Conservation (phyloP, 2,329 filamentous ascomycete genomes). For the Myriosclerotinia curreyana region DNA sequence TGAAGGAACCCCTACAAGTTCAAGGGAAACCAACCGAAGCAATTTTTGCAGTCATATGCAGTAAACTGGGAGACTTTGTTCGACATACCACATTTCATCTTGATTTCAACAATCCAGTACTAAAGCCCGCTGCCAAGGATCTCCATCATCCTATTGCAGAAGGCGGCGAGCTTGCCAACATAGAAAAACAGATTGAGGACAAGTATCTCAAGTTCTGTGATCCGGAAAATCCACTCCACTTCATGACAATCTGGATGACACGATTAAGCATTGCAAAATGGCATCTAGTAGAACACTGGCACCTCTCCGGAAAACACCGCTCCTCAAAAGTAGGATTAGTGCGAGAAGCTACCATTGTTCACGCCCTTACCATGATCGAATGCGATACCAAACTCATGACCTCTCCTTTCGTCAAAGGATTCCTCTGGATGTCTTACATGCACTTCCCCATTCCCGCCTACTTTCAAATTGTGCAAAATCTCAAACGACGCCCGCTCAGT, state of each 20-base stretch:
- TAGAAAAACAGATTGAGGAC: constrained; percentile 44
- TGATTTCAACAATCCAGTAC: constrained; percentile 28
- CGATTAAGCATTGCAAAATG: constrained; percentile 34
- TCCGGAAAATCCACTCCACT: constrained; percentile 42
- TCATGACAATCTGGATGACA: constrained; percentile 36
- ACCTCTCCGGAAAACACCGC: constrained; percentile 27
- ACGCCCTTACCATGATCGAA: constrained; percentile 34
- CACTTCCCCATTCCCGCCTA: constrained; percentile 40
- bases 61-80: constrained; percentile 52
- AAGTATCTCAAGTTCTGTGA: constrained; percentile 46
- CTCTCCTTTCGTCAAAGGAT: constrained; percentile 36
- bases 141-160: constrained; percentile 21
- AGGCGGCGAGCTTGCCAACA: constrained; percentile 24
- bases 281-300: constrained; percentile 36
- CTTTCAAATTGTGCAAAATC: constrained; percentile 38
- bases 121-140: constrained; percentile 29
- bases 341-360: constrained; percentile 39
- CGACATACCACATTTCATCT: constrained; percentile 33
- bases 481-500: constrained; percentile 34
- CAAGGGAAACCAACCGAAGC: constrained; percentile 57
- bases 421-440: constrained; percentile 37
- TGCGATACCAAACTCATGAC: constrained; percentile 40
- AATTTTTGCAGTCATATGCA: constrained; percentile 55
- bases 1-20: constrained; percentile 51
- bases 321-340: constrained; percentile 32